Evolutionary conservation across 2,329 filamentous ascomycete genomes (phyloP).

Genomic region (Colletotrichum somersetense): DNA sequence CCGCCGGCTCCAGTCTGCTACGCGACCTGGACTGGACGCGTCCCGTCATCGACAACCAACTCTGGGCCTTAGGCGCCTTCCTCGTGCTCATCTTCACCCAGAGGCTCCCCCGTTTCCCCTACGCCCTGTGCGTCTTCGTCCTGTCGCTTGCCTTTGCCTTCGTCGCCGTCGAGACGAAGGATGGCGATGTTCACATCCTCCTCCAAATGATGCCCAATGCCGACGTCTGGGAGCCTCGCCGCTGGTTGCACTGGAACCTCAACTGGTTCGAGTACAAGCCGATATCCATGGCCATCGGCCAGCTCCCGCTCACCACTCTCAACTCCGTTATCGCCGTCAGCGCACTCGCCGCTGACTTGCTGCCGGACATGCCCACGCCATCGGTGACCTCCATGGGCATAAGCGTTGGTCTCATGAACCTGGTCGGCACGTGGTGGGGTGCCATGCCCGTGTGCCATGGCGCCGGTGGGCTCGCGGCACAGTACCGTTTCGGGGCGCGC

Average conservation of each 20-base stretch:
- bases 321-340: conserved; percentile 93
- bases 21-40: conserved; percentile 75
- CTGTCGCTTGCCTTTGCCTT: conserved; percentile 76
- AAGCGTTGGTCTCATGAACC: conserved; percentile 87
- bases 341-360: conserved; percentile 81
- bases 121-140: conserved; percentile 79
- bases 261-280: conserved; percentile 51
- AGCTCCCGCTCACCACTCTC: conserved; percentile 90
- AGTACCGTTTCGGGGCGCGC: conserved; percentile 91
- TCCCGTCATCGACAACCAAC: conserved; percentile 80
- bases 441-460: conserved; percentile 97
- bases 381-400: conserved; percentile 82
- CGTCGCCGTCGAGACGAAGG: conserved; percentile 50
- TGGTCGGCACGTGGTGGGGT: conserved; percentile 89
- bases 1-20: conserved; percentile 78
- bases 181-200: conserved; percentile 50
- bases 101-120: conserved; percentile 76
- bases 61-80: conserved; percentile 83
- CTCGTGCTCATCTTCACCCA: conserved; percentile 77
- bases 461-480: conserved; percentile 89
- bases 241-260: conserved; percentile 59
- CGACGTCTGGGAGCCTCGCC: conserved; percentile 70
- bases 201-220: conserved; percentile 62
- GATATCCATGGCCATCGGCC: conserved; percentile 78
- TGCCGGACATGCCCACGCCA: conserved; percentile 76